phyloP scores from a whole-genome alignment of 768 basidiomycete species.

The Psilocybe cubensis region DNA sequence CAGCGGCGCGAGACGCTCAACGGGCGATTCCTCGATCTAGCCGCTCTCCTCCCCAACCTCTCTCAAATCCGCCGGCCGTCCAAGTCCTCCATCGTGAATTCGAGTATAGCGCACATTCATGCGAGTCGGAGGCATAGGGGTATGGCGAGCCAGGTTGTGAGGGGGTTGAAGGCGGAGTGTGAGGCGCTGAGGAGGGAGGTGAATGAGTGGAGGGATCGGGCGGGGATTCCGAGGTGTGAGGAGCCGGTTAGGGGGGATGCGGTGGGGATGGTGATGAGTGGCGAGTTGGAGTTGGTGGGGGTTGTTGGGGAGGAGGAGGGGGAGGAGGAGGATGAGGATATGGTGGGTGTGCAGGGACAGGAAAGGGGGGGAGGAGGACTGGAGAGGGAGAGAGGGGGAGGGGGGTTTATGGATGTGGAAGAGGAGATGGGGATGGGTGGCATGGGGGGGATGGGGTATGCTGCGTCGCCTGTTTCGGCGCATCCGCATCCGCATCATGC shows the following conservation, averaged over 20 bases:
- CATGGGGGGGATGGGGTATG: constrained; percentile 23
- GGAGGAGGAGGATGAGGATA: constrained; percentile 51
- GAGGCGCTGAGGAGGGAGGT: constrained; percentile 89
- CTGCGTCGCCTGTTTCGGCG: constrained; percentile 10
- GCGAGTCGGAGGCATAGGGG: constrained; percentile 81
- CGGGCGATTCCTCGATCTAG: constrained; percentile 81
- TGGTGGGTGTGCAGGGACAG: constrained; percentile 39
- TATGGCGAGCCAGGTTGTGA: constrained; percentile 82
- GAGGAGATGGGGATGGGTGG: constrained; percentile 31
- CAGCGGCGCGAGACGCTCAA: constrained; percentile 93
- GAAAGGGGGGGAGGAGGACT: constrained; percentile 33
- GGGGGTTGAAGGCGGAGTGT: constrained; percentile 76
- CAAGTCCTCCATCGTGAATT: constrained; percentile 97
- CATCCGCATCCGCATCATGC: constrained; percentile 2
- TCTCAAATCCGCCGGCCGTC: constrained; percentile 91
- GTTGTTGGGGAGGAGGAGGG: constrained; percentile 54
- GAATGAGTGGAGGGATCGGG: constrained; percentile 90
- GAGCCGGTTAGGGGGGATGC: constrained; percentile 75
- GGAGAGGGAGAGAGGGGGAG: constrained; percentile 22
- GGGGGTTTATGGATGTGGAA: constrained; percentile 28
- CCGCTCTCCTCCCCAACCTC: constrained; percentile 88
- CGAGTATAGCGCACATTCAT: constrained; percentile 88
- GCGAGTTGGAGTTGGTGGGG: constrained; percentile 70
- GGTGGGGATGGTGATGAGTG: constrained; percentile 70
- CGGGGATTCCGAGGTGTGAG: constrained; percentile 70